Evolutionary conservation across 2,329 filamentous ascomycete species (phyloP).

Genomic region (Acrodontium crateriforme): DNA sequence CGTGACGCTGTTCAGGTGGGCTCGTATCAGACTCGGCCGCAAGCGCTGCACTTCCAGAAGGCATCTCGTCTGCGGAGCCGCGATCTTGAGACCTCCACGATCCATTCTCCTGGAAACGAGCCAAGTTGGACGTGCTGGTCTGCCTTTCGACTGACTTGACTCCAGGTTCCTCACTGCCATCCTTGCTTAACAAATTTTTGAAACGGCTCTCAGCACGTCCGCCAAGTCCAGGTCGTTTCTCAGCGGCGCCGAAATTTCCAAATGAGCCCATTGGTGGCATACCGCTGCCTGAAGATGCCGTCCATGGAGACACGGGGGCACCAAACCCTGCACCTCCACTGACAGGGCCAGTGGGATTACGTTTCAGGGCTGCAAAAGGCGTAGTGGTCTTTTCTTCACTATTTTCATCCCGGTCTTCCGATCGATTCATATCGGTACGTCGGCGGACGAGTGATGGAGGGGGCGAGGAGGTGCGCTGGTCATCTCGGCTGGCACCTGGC

Average conservation of each 20-base stretch:
- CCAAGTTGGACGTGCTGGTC: conserved; percentile 37
- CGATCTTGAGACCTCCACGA: conserved; percentile 29
- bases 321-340: conserved; percentile 35
- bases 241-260: conserved; percentile 72
- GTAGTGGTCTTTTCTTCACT: conserved; percentile 23
- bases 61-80: conserved; percentile 43
- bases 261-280: conserved; percentile 72
- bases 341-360: conserved; percentile 41
- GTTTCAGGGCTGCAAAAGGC: conserved; percentile 41
- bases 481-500: conserved; percentile 49
- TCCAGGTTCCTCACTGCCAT: conserved; percentile 49
- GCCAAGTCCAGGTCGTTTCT: conserved; percentile 58
- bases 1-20: conserved; percentile 29
- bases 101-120: conserved; percentile 40
- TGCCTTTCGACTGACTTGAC: conserved; percentile 38
- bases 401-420: conserved; percentile 19
- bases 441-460: conserved; percentile 47
- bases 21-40: conserved; percentile 62
- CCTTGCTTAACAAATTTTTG: conserved; percentile 71
- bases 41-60: conserved; percentile 57
- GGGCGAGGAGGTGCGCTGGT: conserved; percentile 45
- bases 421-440: conserved; percentile 48
- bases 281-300: conserved; percentile 40
- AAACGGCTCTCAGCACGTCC: conserved; percentile 67
- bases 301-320: conserved; percentile 43